Evolutionary conservation across 768 basidiomycete genomes (phyloP).

Genomic region (Hypsizygus marmoreus): DNA sequence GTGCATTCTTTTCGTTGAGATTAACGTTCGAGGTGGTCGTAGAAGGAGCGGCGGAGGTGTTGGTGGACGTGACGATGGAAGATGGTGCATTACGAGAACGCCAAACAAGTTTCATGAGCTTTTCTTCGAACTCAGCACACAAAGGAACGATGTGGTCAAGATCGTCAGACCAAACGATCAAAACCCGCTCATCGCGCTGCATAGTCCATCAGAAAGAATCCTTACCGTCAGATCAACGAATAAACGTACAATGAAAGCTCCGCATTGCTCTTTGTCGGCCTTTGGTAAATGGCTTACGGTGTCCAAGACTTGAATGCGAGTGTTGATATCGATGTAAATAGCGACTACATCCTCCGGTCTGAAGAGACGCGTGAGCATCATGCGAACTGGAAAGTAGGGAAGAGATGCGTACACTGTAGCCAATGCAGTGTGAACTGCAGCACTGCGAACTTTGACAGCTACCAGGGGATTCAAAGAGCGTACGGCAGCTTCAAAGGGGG

Average conservation of each 20-base stretch:
- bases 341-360: slow-evolving; percentile 61
- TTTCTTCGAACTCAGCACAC: slow-evolving; percentile 72
- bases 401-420: slow-evolving; percentile 54
- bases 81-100: slow-evolving; percentile 40
- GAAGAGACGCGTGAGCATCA: slow-evolving; percentile 7
- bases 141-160: slow-evolving; percentile 77
- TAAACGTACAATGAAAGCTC: slow-evolving; percentile 74
- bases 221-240: background rate
- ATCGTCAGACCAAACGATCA: slow-evolving; percentile 85
- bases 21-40: slow-evolving; percentile 54
- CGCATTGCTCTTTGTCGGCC: slow-evolving; percentile 91
- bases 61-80: slow-evolving; percentile 40
- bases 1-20: slow-evolving; percentile 50
- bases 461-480: slow-evolving; percentile 78
- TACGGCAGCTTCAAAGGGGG: slow-evolving; percentile 82
- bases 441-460: slow-evolving; percentile 78
- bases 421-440: slow-evolving; percentile 79
- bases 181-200: slow-evolving; percentile 80
- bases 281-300: slow-evolving; percentile 64
- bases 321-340: slow-evolving; percentile 75
- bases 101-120: slow-evolving; percentile 61
- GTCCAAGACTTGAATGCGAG: slow-evolving; percentile 85
- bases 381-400: background rate
- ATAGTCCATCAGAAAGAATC: slow-evolving; percentile 11
- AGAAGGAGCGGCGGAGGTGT: slow-evolving; percentile 44